Conservation (phyloP, 2,329 filamentous ascomycete genomes). For the Ophiocordyceps unilateralis region DNA sequence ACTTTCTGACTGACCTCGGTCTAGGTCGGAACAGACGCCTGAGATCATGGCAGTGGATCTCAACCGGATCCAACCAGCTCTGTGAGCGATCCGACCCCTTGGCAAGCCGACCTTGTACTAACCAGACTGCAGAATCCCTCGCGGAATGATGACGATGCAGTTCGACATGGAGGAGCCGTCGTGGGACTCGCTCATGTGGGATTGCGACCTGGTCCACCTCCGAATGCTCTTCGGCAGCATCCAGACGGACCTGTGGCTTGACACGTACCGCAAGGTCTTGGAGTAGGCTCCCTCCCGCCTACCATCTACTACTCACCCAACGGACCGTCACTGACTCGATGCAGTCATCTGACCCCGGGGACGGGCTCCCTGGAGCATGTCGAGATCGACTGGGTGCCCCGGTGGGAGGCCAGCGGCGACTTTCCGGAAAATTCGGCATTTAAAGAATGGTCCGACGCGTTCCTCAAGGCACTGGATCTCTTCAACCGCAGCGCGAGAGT, state of each 20-base stretch:
- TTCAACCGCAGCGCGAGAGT: slow-evolving; percentile 49
- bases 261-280: slow-evolving; percentile 54
- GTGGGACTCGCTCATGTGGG: slow-evolving; percentile 33
- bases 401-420: slow-evolving; percentile 52
- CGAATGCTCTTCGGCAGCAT: slow-evolving; percentile 67
- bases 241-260: slow-evolving; percentile 45
- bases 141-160: slow-evolving; percentile 35
- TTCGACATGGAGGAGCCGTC: slow-evolving; percentile 57
- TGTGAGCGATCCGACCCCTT: slow-evolving; percentile 10
- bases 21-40: slow-evolving; percentile 9
- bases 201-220: slow-evolving; percentile 72
- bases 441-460: slow-evolving; percentile 49
- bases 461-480: slow-evolving; percentile 50
- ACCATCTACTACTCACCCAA: not conserved
- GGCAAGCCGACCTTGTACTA: slow-evolving; percentile 2
- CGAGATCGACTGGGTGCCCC: slow-evolving; percentile 70
- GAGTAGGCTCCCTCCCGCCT: not conserved
- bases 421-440: slow-evolving; percentile 40
- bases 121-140: slow-evolving; percentile 42
- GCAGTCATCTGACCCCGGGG: slow-evolving; percentile 59
- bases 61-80: slow-evolving; percentile 20
- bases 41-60: slow-evolving; percentile 22
- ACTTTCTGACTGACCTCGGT: not conserved
- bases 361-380: slow-evolving; percentile 69
- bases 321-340: not conserved